These are phyloP conservation scores for Vitis cinerea DNA, from an alignment of 164 flowering plant species.

Conservation along the genomic window DNA sequence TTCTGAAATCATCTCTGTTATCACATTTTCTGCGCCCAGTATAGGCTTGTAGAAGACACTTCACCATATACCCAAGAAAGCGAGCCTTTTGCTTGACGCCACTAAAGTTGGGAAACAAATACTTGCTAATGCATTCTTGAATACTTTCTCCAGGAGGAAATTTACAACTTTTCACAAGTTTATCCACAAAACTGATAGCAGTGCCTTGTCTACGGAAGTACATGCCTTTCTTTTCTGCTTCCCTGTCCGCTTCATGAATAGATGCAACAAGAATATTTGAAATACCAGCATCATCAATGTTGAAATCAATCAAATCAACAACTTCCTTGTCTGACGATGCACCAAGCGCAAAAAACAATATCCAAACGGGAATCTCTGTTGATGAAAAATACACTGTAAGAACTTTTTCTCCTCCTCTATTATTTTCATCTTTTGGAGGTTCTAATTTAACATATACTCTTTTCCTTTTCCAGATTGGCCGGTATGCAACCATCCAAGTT, in stretches of 20 bases:
- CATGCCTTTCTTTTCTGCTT: constrained; percentile 60
- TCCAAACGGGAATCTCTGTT: constrained; percentile 69
- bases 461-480: constrained; percentile 48
- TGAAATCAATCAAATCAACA: constrained; percentile 58
- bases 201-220: constrained; percentile 50
- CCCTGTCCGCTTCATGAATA: constrained; percentile 69
- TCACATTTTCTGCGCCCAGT: constrained; percentile 65
- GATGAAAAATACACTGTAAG: constrained; percentile 50
- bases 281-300: constrained; percentile 41
- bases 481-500: constrained; percentile 54
- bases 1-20: constrained; percentile 79
- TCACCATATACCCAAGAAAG: constrained; percentile 90
- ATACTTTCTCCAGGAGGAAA: constrained; percentile 66
- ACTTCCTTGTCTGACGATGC: constrained; percentile 71
- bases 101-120: constrained; percentile 58
- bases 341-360: constrained; percentile 85
- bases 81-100: constrained; percentile 57
- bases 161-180: constrained; percentile 28
- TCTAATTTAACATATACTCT: constrained; percentile 58
- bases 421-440: constrained; percentile 33
- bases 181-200: constrained; percentile 41
- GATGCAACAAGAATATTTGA: constrained; percentile 67
- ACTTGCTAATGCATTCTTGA: constrained; percentile 45
- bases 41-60: constrained; percentile 63
- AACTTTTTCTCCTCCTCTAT: constrained; percentile 48